Base-by-base conservation (phyloP, 352 stramenopile genomes). In the Phytopythium cucurbitacearum region DNA sequence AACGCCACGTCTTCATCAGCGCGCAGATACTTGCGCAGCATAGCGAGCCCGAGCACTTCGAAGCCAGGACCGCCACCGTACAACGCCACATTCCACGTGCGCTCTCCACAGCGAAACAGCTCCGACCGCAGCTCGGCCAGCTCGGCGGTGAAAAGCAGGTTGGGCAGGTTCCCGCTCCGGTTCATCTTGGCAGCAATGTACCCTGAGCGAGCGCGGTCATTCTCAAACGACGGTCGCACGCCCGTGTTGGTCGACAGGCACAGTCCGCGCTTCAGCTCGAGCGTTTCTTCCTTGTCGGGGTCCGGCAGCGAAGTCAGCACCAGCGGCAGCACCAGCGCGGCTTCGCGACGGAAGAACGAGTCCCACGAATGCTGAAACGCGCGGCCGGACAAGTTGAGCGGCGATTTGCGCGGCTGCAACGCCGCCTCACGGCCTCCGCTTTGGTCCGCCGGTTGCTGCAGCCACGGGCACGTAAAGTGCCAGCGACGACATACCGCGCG, bases 111-210 rank as follows among this genome's bases (percentile, higher is more conserved):
- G 13, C 66, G 53, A 65, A 89, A 89, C 4, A 89, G 48, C 53
- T 76, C 40, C 2, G 73, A 78, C n/a, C 79, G 69, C 40, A 89
- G 7, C 15, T 67, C 61, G 36, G 58, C 64, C 43, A 89, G 70
- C 46, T 80, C 64, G 44, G 68, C 52, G 7, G 73, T 79, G 15
- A 89, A 53, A 13, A 89, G 61, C 39, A 87, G 45, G 48, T 69
- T 78, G 7, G 79, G 76, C 51, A 89, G 60, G 32, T 89, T 89
- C 32, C 71, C 64, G n/a, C 74, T 85, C 16, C 79, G 76, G 35
- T 89, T 87, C 56, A 89, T 82, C 53, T 89, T 89, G 53, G 64
- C 61, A 41, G 72, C 57, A 15, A 80, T 83, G 64, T 89, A 89
- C 34, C 79, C 79, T 8, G 76, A 81, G 1, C 79, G 71, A 43